Evolutionary conservation across 192 early-diverging fungal genomes (phyloP), one percentile per base, ranked within the genome.

Genomic region (Coemansia sp.): DNA sequence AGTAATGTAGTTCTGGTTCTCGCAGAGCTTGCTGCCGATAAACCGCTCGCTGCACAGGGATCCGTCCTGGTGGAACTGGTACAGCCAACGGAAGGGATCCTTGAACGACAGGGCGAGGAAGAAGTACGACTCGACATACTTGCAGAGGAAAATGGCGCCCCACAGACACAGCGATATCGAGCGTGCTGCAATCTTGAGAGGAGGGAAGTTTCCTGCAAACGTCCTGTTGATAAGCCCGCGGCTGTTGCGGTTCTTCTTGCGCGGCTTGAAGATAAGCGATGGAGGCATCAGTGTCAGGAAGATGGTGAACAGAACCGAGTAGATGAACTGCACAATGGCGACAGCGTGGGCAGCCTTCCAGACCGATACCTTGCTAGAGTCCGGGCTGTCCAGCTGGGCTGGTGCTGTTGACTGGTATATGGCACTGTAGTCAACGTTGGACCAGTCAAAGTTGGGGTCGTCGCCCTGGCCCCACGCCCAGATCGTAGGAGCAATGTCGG

Each of bases 21-120:
- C 62, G 74, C 90, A 93, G 33, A 93, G 74, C 6, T 71, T 62
- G 10, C 70, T 69, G 11, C 83, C 83, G 22, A 89, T 43, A 55
- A 86, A 82, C 49, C 75, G 78, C 62, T 90, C 88, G 22, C 74
- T 81, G 70, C 91, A 92, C 68, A 79, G 76, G 9, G 65, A 71
- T 19, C 81, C 79, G 8, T 76, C 62, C 36, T 83, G 71, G 40
- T 83, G 79, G 32, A 81, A 87, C 66, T 84, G 84, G 50, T 88
- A 84, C 59, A 84, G 67, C 80, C 80, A 82, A 63, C 81, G 81
- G 76, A 83, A 79, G 19, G 89, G 89, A 61, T 90, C 89, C 74
- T 88, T 90, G 75, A 93, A 93, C 2, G 91, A 90, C 33, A 89
- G 75, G 0, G 89, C 88, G 41, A 94, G 70, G 85, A 92, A 94